Conservation (phyloP, 306 rosid species). For the Ziziphus jujuba region DNA sequence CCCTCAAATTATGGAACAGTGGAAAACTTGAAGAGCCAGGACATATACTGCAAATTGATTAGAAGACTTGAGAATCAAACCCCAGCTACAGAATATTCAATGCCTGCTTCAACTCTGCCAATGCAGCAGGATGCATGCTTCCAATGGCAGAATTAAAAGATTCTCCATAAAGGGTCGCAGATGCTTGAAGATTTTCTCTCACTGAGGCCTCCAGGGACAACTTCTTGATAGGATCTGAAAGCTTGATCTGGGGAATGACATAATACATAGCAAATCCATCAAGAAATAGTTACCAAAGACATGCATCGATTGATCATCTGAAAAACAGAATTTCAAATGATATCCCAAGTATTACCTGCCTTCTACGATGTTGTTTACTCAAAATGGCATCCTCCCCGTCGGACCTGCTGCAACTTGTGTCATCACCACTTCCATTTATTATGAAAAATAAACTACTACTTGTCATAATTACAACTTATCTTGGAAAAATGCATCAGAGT, state of each 20-base stretch:
- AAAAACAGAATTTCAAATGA: conserved; percentile 11
- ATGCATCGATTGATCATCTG: conserved; percentile 16
- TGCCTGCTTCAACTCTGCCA: conserved; percentile 85
- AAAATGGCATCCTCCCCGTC: conserved; percentile 58
- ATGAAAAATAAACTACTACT: conserved; percentile 5
- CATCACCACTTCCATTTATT: conserved; percentile 56
- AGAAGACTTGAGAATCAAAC: conserved; percentile 24
- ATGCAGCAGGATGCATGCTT: conserved; percentile 84
- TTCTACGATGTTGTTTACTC: conserved; percentile 65
- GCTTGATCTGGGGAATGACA: conserved; percentile 57
- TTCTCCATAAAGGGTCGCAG: conserved; percentile 89
- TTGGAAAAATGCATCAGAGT: conserved; percentile 3
- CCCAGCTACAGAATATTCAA: conserved; percentile 66
- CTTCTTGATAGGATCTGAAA: conserved; percentile 81
- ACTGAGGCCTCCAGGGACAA: conserved; percentile 78
- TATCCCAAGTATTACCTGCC: conserved; percentile 60
- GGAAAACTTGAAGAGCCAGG: conserved; percentile 21
- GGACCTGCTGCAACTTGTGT: conserved; percentile 48
- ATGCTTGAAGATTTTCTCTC: conserved; percentile 85
- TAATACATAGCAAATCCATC: conserved; percentile 27
- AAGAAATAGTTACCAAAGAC: conserved; percentile 15
- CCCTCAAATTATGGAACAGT: neutral
- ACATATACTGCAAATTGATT: too few relatives aligned
- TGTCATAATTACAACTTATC: neutral
- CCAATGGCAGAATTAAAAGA: conserved; percentile 75